These are phyloP conservation scores for Hibiscus syriacus DNA, from an alignment of 345 rosid species.

Conservation along the genomic window DNA sequence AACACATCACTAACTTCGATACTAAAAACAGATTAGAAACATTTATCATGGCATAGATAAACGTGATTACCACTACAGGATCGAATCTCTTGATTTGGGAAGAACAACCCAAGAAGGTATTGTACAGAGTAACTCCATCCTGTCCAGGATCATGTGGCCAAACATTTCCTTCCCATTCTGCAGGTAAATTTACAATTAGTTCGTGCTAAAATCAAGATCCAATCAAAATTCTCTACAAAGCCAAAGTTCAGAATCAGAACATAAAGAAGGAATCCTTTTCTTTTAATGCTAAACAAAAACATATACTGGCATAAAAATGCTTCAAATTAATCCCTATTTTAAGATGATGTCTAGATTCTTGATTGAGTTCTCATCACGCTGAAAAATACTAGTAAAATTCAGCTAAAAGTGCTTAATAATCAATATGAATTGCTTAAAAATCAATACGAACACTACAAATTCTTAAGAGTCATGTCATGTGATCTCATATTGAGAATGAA, in stretches of 20 bases:
- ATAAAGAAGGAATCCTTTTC: not conserved
- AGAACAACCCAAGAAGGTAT: constrained; percentile 96
- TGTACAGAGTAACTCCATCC: constrained; percentile 97
- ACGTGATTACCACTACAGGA: constrained; percentile 85
- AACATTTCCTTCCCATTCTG: constrained; percentile 79
- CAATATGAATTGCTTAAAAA: too few species aligned
- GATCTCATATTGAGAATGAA: not conserved
- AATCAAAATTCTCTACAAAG: not conserved
- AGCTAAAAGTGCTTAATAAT: not conserved
- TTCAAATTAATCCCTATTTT: not conserved
- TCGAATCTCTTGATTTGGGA: constrained; percentile 91
- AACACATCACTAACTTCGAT: constrained; percentile 5
- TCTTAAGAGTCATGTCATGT: not conserved
- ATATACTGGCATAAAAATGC: not conserved
- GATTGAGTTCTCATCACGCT: not conserved
- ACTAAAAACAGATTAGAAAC: constrained; percentile 5
- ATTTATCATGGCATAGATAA: constrained; percentile 21
- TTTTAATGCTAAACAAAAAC: not conserved
- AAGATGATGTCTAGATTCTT: not conserved
- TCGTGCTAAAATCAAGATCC: not conserved
- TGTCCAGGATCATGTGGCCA: constrained; percentile 89
- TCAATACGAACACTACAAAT: not conserved
- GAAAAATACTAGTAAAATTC: not conserved
- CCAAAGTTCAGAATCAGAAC: not conserved
- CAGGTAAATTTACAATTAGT: constrained; percentile 13